These are phyloP conservation scores for Penicillium arizonense DNA, from an alignment of 495 filamentous ascomycete genomes.

Conservation along the genomic window DNA sequence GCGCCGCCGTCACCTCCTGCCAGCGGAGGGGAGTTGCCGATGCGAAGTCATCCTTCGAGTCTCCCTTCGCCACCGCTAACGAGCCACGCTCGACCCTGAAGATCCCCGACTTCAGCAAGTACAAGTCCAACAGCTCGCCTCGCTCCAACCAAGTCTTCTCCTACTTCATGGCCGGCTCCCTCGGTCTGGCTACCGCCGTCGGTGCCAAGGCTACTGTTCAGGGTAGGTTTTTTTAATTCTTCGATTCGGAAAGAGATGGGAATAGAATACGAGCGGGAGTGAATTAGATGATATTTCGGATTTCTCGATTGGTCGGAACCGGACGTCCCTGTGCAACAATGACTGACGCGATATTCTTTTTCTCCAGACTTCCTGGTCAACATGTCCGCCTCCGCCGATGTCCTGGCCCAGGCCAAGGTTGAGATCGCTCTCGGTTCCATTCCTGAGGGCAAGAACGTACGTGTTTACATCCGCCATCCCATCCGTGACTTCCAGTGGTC, in stretches of 20 bases:
- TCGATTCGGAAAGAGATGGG: slow-evolving; percentile 1
- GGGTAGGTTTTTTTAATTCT: slow-evolving; percentile 59
- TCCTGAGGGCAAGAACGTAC: slow-evolving; percentile 98
- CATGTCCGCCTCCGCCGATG: slow-evolving; percentile 99
- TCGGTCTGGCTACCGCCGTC: slow-evolving; percentile 85
- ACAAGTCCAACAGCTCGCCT: slow-evolving; percentile 63
- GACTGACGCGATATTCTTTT: slow-evolving; percentile 21
- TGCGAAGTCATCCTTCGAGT: slow-evolving; percentile 51
- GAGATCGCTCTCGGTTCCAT: slow-evolving; percentile 90
- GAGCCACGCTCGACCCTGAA: slow-evolving; percentile 56
- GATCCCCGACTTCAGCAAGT: slow-evolving; percentile 88
- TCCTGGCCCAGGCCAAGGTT: slow-evolving; percentile 98
- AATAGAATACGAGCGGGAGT: not conserved
- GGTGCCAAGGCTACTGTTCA: slow-evolving; percentile 96
- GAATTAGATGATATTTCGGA: not conserved
- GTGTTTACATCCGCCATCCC: slow-evolving; percentile 24
- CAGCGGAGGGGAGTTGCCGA: slow-evolving; percentile 47
- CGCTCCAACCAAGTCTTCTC: slow-evolving; percentile 80
- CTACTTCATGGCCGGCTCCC: slow-evolving; percentile 97
- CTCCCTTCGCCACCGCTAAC: slow-evolving; percentile 46
- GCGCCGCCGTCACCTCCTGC: slow-evolving; percentile 47
- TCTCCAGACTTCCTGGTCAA: slow-evolving; percentile 93
- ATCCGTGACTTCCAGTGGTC: slow-evolving; percentile 1
- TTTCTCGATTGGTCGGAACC: not conserved
- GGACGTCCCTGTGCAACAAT: slow-evolving; percentile 15